These are phyloP conservation scores for Candida berthetii DNA, from an alignment of 805 yeast species.

Conservation along the genomic window DNA sequence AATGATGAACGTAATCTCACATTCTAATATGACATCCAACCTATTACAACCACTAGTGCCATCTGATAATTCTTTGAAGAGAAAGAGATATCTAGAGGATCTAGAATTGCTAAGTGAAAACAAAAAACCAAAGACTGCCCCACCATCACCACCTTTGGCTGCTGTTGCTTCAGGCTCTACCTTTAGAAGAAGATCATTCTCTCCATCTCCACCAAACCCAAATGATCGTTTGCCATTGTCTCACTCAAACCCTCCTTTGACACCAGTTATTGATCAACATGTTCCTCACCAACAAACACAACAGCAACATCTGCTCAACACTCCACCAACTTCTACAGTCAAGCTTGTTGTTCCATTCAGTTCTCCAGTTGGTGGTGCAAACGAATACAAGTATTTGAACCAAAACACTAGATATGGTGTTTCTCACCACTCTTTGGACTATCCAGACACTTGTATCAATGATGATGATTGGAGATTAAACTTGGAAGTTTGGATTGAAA, in stretches of 20 bases:
- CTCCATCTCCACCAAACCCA: slow-evolving; percentile 12
- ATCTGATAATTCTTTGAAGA: slow-evolving; percentile 2
- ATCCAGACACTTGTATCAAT: slow-evolving; percentile 28
- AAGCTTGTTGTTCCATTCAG: slow-evolving; percentile 6
- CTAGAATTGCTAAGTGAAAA: slow-evolving; percentile 7
- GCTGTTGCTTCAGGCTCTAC: background rate
- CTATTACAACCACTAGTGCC: slow-evolving; percentile 2
- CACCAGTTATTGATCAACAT: background rate
- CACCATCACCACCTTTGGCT: slow-evolving; percentile 33
- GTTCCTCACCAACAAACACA: background rate
- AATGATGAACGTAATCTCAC: slow-evolving; percentile 1
- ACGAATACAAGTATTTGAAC: slow-evolving; percentile 12
- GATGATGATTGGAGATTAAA: slow-evolving; percentile 40
- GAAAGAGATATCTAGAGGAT: slow-evolving; percentile 20
- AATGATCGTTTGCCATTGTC: background rate
- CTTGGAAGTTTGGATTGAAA: slow-evolving; percentile 33
- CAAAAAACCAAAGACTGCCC: slow-evolving; percentile 40
- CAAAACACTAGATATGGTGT: slow-evolving; percentile 12
- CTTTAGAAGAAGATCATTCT: slow-evolving; percentile 15
- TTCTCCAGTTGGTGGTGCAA: slow-evolving; percentile 2
- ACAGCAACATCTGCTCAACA: slow-evolving; percentile 1
- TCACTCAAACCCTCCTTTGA: background rate
- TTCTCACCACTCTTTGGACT: slow-evolving; percentile 14
- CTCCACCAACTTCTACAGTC: slow-evolving; percentile 4
- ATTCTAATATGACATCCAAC: slow-evolving; percentile 1